Conservation (phyloP, 1,139 yeast genomes). For the Geotrichum fermentans region DNA sequence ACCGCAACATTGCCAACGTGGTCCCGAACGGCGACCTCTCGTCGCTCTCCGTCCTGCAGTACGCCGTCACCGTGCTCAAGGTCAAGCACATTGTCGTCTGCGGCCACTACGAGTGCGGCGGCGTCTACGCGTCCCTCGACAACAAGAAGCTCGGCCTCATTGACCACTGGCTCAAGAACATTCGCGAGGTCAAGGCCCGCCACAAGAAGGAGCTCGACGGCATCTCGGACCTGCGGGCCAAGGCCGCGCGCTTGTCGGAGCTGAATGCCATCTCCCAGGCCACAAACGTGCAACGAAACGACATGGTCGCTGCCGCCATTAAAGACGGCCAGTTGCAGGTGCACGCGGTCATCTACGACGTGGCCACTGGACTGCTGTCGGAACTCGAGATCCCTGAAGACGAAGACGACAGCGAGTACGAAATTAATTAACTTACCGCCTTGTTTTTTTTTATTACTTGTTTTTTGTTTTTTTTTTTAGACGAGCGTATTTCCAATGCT, state of each 20-base stretch:
- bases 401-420: constrained; percentile 27
- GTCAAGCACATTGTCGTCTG: constrained; percentile 82
- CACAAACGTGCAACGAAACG: constrained; percentile 57
- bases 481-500: too few species aligned
- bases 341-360: constrained; percentile 86
- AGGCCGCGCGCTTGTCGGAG: constrained; percentile 66
- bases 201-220: constrained; percentile 41
- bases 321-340: constrained; percentile 71
- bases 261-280: constrained; percentile 67
- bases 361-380: constrained; percentile 64
- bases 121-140: constrained; percentile 80
- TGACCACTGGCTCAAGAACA: constrained; percentile 71
- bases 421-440: neutral
- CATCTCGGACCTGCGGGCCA: constrained; percentile 42
- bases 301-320: constrained; percentile 69
- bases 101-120: constrained; percentile 99
- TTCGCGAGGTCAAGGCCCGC: constrained; percentile 64
- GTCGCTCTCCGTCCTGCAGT: constrained; percentile 78
- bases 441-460: neutral
- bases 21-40: constrained; percentile 68
- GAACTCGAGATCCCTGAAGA: constrained; percentile 41
- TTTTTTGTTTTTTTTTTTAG: neutral
- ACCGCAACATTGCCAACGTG: constrained; percentile 86
- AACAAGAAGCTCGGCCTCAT: constrained; percentile 64
- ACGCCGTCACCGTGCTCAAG: constrained; percentile 81